Evolutionary conservation across 352 stramenopile genomes (phyloP).

Genomic region (Hyaloperonospora brassicae): DNA sequence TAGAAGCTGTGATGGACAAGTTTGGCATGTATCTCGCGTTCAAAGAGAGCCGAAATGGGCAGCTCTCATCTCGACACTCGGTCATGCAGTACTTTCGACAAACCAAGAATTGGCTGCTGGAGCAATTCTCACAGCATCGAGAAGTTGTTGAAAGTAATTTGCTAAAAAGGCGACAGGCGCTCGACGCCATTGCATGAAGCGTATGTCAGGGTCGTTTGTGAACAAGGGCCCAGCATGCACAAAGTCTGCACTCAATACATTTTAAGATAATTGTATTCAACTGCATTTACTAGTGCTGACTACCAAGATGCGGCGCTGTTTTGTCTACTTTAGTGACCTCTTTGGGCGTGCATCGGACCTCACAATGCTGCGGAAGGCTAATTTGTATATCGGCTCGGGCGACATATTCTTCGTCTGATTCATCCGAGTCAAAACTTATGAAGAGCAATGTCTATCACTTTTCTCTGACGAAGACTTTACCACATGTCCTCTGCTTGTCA

Average conservation of each 20-base stretch:
- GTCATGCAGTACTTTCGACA: slow-evolving; percentile 18
- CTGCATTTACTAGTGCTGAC: background rate
- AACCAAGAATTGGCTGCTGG: slow-evolving; percentile 18
- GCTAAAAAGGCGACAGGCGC: background rate
- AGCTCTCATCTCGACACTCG: background rate
- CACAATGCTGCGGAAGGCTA: no score
- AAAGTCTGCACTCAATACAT: background rate
- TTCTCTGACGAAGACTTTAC: no score
- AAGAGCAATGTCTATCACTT: no score
- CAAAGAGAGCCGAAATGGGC: background rate
- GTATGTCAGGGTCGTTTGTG: background rate
- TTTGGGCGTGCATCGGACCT: no score
- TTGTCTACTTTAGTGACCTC: background rate
- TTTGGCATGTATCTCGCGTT: background rate
- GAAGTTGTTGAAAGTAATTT: background rate
- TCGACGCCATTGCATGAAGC: background rate
- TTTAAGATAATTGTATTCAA: background rate
- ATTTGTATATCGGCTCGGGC: no score
- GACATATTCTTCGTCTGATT: no score
- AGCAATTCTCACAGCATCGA: background rate
- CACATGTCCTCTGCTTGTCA: no score
- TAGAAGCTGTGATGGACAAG: no score
- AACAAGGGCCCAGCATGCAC: background rate
- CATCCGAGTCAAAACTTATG: no score
- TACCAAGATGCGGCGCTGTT: background rate